A percentile compares a stretch with the other conserved stretches of the same genome.
These are phyloP conservation scores for Suillus alpinus DNA, from an alignment of 768 basidiomycete species.

Conservation along the genomic window DNA sequence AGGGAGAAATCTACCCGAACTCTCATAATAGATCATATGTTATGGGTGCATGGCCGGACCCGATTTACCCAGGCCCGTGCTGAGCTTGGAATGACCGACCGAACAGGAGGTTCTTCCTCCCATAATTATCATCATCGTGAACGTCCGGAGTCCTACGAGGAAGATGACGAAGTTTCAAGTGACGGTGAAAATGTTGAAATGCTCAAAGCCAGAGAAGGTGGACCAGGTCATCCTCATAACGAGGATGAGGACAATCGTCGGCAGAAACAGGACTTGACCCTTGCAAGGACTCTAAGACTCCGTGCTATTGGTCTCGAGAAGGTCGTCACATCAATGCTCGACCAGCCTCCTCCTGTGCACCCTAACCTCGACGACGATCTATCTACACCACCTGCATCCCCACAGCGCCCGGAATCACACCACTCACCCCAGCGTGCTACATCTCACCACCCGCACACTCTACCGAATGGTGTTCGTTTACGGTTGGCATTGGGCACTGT, in stretches of 20 bases:
- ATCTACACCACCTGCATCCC: conserved; percentile 51
- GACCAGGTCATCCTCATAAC: conserved; percentile 44
- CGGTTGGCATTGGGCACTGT: conserved; percentile 73
- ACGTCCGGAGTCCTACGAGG: conserved; percentile 74
- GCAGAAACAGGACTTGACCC: conserved; percentile 54
- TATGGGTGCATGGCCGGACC: conserved; percentile 81
- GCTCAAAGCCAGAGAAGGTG: conserved; percentile 48
- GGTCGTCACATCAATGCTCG: conserved; percentile 77
- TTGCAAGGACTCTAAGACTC: conserved; percentile 63
- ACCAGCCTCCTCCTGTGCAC: conserved; percentile 68
- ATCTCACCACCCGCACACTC: conserved; percentile 53
- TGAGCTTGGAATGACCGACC: conserved; percentile 84
- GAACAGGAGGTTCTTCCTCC: conserved; percentile 64
- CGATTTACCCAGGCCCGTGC: conserved; percentile 82
- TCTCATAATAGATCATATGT: conserved; percentile 82
- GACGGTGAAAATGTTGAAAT: conserved; percentile 57
- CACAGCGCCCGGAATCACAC: conserved; percentile 32
- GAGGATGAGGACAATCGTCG: conserved; percentile 60
- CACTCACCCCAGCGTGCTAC: conserved; percentile 13
- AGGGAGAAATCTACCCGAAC: conserved; percentile 87
- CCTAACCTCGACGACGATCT: conserved; percentile 54
- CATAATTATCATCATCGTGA: conserved; percentile 60
- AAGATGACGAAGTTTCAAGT: conserved; percentile 63
- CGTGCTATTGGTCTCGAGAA: conserved; percentile 83
- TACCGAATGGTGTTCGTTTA: conserved; percentile 81